Percentiles rank a stretch among this genome's conserved stretches.
These are phyloP conservation scores for Porogramme epimiltina DNA, from an alignment of 1,284 basidiomycete species.

Conservation along the genomic window DNA sequence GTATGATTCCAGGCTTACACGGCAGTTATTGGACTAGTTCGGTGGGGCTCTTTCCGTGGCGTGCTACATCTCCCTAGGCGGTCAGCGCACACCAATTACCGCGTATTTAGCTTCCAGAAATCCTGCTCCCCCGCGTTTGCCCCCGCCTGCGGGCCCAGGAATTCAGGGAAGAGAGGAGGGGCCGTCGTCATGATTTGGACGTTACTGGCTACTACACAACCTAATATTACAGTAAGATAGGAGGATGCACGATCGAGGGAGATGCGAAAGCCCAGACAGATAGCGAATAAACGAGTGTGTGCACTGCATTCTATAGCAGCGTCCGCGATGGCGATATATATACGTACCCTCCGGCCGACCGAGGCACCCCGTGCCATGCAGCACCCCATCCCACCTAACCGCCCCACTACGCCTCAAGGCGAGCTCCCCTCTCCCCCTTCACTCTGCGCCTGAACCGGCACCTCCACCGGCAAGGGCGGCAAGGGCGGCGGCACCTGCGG, in stretches of 20 bases:
- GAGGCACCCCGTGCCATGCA: no score
- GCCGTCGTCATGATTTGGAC: background rate
- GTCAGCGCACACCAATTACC: no score
- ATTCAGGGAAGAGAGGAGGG: no score
- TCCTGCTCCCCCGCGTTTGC: no score
- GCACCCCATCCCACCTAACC: no score
- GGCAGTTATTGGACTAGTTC: no score
- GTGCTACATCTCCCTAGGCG: no score
- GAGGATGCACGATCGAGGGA: background rate
- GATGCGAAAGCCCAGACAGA: background rate
- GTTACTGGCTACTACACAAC: slow-evolving; percentile 6
- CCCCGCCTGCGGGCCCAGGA: no score
- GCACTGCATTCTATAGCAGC: background rate
- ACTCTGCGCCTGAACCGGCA: background rate
- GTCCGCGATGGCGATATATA: background rate
- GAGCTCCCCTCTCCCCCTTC: background rate
- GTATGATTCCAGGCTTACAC: no score
- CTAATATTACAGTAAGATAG: slow-evolving; percentile 14
- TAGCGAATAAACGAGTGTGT: slow-evolving; percentile 5
- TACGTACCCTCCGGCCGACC: background rate
- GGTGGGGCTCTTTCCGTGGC: no score
- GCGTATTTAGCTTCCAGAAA: no score
- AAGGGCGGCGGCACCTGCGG: background rate
- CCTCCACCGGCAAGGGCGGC: background rate
- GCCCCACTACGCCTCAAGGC: background rate